phyloP scores from a whole-genome alignment of 1,284 basidiomycete genomes.

The Trametes sp. region DNA sequence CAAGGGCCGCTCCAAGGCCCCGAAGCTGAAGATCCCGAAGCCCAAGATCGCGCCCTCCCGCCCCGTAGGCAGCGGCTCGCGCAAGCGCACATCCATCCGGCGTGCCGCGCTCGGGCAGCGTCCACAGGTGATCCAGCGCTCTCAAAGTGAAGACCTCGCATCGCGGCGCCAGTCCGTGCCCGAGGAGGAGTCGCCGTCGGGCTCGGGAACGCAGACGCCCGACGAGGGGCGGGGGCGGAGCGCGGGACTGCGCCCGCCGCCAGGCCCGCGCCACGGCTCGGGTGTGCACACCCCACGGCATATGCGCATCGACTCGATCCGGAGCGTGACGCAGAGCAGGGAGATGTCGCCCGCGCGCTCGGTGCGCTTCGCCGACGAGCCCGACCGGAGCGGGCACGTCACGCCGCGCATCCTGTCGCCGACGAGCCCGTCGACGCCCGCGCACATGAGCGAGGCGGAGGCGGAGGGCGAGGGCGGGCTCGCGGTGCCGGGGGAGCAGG shows the following conservation, averaged over 20 bases:
- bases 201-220: slow-evolving; percentile 27
- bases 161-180: slow-evolving; percentile 1
- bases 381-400: slow-evolving; percentile 32
- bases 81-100: slow-evolving; percentile 37
- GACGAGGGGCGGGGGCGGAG: slow-evolving; percentile 30
- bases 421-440: slow-evolving; percentile 30
- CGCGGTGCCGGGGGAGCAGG: not conserved
- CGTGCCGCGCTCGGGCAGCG: slow-evolving; percentile 34
- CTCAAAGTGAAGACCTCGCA: slow-evolving; percentile 32
- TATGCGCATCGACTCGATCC: slow-evolving; percentile 45
- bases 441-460: slow-evolving; percentile 29
- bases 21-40: slow-evolving; percentile 33
- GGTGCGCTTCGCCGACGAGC: slow-evolving; percentile 55
- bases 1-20: slow-evolving; percentile 26
- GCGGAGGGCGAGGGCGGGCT: slow-evolving; percentile 24
- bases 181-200: slow-evolving; percentile 13
- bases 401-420: slow-evolving; percentile 38
- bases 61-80: slow-evolving; percentile 21
- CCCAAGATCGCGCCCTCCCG: slow-evolving; percentile 28
- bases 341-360: slow-evolving; percentile 59
- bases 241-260: slow-evolving; percentile 25
- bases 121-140: slow-evolving; percentile 24
- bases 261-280: slow-evolving; percentile 18
- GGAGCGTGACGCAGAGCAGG: slow-evolving; percentile 41
- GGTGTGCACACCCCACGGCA: slow-evolving; percentile 35